Base-by-base conservation (phyloP, 768 basidiomycete genomes). In the Boletus speciosus region DNA sequence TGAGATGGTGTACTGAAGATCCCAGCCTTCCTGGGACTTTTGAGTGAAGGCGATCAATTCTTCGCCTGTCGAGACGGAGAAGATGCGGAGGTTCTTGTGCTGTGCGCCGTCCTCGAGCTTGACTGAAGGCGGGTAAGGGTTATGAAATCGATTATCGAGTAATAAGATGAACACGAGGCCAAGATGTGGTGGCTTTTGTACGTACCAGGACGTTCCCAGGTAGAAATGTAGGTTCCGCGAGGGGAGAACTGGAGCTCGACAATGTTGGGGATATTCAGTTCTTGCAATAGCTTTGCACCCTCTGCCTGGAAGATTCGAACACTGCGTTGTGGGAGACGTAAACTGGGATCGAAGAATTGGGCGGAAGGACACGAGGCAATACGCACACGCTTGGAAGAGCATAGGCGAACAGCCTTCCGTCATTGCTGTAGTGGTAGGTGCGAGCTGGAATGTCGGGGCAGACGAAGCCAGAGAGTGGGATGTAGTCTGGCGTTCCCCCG, bases 1-100 rank as follows among this genome's bases (percentile, higher is more conserved):
- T 37, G 90, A 89, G 54, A 90, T 83, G 36, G 93, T 93, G 71
- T 91, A 95, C 66, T 95, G 93, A 44, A 94, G 74, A 61, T 90
- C 84, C 94, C 95, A 97, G 59, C 84, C 84, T 57, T 97, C 93
- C 70, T 81, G 82, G n/a, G 83, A 81, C 76, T 97, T 97, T 76
- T 97, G 93, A 47, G 85, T 80, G 73, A 96, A 96, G 37, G 86
- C 76, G 56, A 86, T 82, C 59, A 96, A 82, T 73, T 98, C 93
- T 65, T 90, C 83, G 42, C 92, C 93, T 0, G 90, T 88, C 10
- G 84, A 86, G 14, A 81, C 85, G 59, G 88, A 88, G 78, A 94
- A 99, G 59, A 98, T 79, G 55, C 90, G 85, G 55, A 95, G 83
- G 70, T 99, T 99, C 77, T 90, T 95, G 79, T 96, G 90, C 72